A percentile compares a stretch with the other conserved stretches of the same genome.
phyloP scores from a whole-genome alignment of 202 grass and related monocot genomes.

The Panicum hallii region DNA sequence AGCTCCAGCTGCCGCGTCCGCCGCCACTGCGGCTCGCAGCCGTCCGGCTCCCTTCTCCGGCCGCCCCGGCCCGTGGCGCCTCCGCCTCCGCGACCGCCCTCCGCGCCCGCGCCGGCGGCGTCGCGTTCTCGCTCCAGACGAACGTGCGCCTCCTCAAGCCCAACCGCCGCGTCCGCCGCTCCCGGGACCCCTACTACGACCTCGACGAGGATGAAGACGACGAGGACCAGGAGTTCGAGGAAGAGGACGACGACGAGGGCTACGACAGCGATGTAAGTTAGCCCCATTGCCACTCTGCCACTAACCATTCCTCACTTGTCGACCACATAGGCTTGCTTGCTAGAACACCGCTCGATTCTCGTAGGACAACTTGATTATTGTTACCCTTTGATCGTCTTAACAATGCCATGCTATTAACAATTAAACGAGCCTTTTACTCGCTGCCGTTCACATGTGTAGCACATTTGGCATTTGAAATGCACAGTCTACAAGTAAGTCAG shows the following conservation, averaged over 20 bases:
- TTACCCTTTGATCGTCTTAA: not conserved
- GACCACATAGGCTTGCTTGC: not conserved
- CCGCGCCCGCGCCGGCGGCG: constrained; percentile 34
- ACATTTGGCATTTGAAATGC: constrained; percentile 2
- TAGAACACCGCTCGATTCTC: not conserved
- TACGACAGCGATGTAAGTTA: constrained; percentile 48
- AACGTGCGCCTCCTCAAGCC: constrained; percentile 73
- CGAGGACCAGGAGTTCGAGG: constrained; percentile 36
- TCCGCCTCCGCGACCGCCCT: not conserved
- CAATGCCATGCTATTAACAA: not conserved
- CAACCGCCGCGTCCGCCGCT: constrained; percentile 65
- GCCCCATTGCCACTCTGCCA: constrained; percentile 19
- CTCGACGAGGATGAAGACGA: constrained; percentile 51
- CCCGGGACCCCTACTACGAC: constrained; percentile 66
- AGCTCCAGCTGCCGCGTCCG: constrained; percentile 37
- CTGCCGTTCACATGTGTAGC: not conserved
- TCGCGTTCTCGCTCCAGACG: constrained; percentile 71
- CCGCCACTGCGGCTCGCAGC: constrained; percentile 15
- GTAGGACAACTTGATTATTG: not conserved
- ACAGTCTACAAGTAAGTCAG: not conserved
- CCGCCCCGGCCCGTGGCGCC: not conserved
- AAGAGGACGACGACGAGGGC: constrained; percentile 36
- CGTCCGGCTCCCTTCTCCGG: constrained; percentile 1
- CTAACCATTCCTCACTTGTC: constrained; percentile 2
- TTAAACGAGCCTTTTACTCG: not conserved